Percentiles rank a stretch among this genome's conserved stretches.
Evolutionary conservation across 78 protist genomes (phyloP).

Genomic region (Pelomyxa schiedti): DNA sequence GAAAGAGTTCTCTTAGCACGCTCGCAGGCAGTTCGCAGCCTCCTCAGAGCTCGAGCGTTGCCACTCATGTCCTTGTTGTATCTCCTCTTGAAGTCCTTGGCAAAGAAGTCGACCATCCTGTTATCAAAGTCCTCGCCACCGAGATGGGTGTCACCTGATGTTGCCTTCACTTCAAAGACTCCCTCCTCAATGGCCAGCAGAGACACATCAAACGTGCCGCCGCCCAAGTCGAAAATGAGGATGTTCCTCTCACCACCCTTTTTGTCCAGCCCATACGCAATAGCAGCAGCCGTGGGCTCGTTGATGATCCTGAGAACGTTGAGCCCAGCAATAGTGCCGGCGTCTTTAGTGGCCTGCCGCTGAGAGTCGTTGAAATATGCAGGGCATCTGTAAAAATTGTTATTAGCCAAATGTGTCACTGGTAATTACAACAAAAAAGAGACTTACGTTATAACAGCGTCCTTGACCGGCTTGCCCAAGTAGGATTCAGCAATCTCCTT

Average conservation of each 20-base stretch:
- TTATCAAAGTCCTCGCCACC: constrained; percentile 97
- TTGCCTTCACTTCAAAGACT: constrained; percentile 91
- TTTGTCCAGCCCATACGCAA: constrained; percentile 95
- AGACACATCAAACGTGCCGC: constrained; percentile 95
- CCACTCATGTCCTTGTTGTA: constrained; percentile 58
- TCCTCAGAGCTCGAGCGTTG: constrained; percentile 69
- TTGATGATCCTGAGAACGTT: constrained; percentile 83
- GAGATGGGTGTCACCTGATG: constrained; percentile 94
- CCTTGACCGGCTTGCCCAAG: constrained; percentile 48
- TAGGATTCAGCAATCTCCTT: constrained; percentile 73
- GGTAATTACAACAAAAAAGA: too few relatives aligned
- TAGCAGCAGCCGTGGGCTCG: constrained; percentile 98
- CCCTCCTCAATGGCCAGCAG: constrained; percentile 84
- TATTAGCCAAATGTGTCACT: too few relatives aligned
- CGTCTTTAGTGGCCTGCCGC: constrained; percentile 93
- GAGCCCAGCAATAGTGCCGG: constrained; percentile 86
- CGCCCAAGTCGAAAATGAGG: constrained; percentile 95
- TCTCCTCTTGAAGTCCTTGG: constrained; percentile 71
- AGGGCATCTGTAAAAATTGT: too few relatives aligned
- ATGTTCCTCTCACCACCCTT: constrained; percentile 76
- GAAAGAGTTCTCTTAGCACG: constrained; percentile 84
- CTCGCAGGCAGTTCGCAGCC: constrained; percentile 90
- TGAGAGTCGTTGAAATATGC: constrained; percentile 95
- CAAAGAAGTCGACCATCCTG: constrained; percentile 75
- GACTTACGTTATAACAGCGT: constrained; percentile 69